Percentiles rank a stretch among this genome's conserved stretches.
Conservation (phyloP, 495 filamentous ascomycete genomes). For the Cercophora samala region DNA sequence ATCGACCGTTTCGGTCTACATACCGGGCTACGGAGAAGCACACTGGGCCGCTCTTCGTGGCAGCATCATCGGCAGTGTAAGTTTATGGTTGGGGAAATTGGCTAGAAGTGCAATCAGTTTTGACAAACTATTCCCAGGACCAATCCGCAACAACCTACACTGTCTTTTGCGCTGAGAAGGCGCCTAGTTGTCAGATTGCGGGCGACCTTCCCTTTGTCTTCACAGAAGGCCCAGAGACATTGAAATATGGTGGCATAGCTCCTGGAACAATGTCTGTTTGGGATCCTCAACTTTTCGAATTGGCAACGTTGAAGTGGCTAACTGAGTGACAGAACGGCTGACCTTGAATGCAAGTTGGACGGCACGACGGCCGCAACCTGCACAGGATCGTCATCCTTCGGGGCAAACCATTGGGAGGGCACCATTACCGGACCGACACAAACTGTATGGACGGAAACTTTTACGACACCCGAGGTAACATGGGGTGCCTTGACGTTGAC, state of each 20-base stretch:
- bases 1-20: constrained; percentile 36
- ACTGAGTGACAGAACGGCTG: constrained; percentile 31
- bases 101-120: neutral
- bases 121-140: constrained; percentile 21
- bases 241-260: constrained; percentile 29
- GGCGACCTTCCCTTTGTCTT: constrained; percentile 39
- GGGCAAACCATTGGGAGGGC: constrained; percentile 27
- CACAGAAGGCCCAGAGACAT: constrained; percentile 35
- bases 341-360: constrained; percentile 34
- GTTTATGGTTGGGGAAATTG: constrained; percentile 5
- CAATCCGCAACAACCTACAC: constrained; percentile 36
- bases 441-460: constrained; percentile 34
- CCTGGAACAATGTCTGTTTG: constrained; percentile 30
- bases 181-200: constrained; percentile 26
- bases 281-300: neutral
- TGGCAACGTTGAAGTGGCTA: neutral
- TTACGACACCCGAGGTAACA: constrained; percentile 29
- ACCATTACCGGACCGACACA: constrained; percentile 33
- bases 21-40: constrained; percentile 30
- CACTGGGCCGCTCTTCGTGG: constrained; percentile 37
- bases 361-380: constrained; percentile 39
- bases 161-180: constrained; percentile 38
- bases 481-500: constrained; percentile 41
- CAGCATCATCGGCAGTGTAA: constrained; percentile 38
- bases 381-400: constrained; percentile 35